Conservation (phyloP, 352 stramenopile species). For the Phytophthora constricta region DNA sequence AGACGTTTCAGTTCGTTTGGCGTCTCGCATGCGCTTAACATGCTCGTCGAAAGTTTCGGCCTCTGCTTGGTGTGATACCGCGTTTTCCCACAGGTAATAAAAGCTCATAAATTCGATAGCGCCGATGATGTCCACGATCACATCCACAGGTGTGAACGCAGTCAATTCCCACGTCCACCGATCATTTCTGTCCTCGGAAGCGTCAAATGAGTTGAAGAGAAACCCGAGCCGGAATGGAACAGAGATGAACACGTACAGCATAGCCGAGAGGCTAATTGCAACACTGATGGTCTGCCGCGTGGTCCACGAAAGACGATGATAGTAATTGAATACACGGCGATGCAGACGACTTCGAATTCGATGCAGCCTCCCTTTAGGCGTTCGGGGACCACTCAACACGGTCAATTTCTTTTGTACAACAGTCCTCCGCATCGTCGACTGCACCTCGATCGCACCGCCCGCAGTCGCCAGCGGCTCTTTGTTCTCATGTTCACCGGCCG, state of each 20-base stretch:
- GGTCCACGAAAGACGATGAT: constrained; percentile 45
- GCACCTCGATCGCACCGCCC: not conserved
- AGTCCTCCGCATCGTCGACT: not conserved
- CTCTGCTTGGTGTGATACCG: constrained; percentile 47
- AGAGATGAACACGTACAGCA: constrained; percentile 54
- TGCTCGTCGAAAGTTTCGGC: constrained; percentile 55
- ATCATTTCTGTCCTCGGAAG: not conserved
- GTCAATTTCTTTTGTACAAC: not conserved
- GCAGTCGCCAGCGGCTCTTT: not conserved
- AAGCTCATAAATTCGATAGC: constrained; percentile 48
- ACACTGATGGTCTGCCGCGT: constrained; percentile 46
- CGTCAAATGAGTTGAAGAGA: constrained; percentile 55
- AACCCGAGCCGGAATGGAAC: constrained; percentile 70
- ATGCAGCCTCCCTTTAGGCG: not conserved
- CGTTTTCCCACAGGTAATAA: constrained; percentile 46
- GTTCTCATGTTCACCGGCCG: not conserved
- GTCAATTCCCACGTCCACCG: constrained; percentile 51
- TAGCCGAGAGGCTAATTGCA: constrained; percentile 24
- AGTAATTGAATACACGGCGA: not conserved
- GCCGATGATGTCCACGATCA: constrained; percentile 50
- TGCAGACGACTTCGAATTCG: not conserved
- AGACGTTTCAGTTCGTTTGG: constrained; percentile 27
- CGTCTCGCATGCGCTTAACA: constrained; percentile 54
- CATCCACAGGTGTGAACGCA: constrained; percentile 45
- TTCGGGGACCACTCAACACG: not conserved